Evolutionary conservation across 805 yeast genomes (phyloP).

Genomic region (Candida nemodendra): DNA sequence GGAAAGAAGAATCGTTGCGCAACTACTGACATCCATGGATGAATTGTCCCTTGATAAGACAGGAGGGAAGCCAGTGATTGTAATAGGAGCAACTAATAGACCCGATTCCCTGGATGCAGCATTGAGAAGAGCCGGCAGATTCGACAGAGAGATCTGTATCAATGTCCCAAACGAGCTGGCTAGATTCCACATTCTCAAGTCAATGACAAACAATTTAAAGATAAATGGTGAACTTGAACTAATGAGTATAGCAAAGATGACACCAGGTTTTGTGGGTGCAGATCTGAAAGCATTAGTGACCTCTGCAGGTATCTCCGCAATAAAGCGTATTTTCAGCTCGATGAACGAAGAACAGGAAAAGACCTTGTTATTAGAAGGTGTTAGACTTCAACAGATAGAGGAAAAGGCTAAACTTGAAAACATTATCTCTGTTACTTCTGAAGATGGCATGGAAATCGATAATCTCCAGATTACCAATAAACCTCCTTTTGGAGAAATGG

Average conservation of each 20-base stretch:
- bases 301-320: slow-evolving; percentile 93
- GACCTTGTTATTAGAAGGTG: slow-evolving; percentile 17
- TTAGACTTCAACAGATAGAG: slow-evolving; percentile 10
- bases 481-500: too few species aligned
- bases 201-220: slow-evolving; percentile 68
- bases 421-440: slow-evolving; percentile 3
- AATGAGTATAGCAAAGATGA: slow-evolving; percentile 74
- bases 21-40: slow-evolving; percentile 90
- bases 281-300: slow-evolving; percentile 91
- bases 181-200: slow-evolving; percentile 68
- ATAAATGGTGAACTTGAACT: slow-evolving; percentile 72
- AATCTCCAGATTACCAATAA: not conserved
- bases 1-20: slow-evolving; percentile 97
- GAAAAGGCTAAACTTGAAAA: slow-evolving; percentile 4
- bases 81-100: slow-evolving; percentile 94
- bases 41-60: slow-evolving; percentile 86
- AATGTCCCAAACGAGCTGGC: slow-evolving; percentile 92
- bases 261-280: slow-evolving; percentile 98
- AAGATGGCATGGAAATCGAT: slow-evolving; percentile 28
- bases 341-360: slow-evolving; percentile 43
- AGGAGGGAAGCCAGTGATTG: slow-evolving; percentile 87
- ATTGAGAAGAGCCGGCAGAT: slow-evolving; percentile 92
- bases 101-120: slow-evolving; percentile 96
- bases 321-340: slow-evolving; percentile 80
- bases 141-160: slow-evolving; percentile 90